phyloP scores from a whole-genome alignment of 2,329 filamentous ascomycete genomes.

The Neoascochyta sp. region DNA sequence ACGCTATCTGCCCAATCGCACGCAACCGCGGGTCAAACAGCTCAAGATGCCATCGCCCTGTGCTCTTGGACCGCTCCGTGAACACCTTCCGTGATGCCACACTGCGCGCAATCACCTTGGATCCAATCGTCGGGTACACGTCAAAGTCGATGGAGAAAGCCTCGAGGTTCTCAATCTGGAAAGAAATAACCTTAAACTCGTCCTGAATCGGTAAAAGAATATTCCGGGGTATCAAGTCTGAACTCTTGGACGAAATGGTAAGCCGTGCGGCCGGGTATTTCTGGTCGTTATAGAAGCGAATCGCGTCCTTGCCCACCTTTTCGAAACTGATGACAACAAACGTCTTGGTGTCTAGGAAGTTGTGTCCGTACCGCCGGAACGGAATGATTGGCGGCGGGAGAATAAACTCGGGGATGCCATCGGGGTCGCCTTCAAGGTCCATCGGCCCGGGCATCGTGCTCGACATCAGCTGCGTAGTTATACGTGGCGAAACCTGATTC shows the following conservation, averaged over 20 bases:
- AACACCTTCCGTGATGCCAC: constrained; percentile 88
- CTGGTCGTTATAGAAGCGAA: constrained; percentile 94
- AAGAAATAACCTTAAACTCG: constrained; percentile 87
- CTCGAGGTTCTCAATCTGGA: constrained; percentile 91
- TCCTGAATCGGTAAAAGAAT: constrained; percentile 94
- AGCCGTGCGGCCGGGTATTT: constrained; percentile 93
- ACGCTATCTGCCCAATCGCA: constrained; percentile 89
- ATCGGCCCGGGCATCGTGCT: constrained; percentile 39
- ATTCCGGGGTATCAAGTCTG: constrained; percentile 93
- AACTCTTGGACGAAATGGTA: constrained; percentile 94
- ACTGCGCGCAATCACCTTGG: constrained; percentile 94
- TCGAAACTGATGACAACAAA: constrained; percentile 92
- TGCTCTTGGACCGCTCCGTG: constrained; percentile 68
- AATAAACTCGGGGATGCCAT: constrained; percentile 87
- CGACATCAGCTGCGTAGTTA: constrained; percentile 34
- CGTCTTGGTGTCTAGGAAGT: constrained; percentile 96
- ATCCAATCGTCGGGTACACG: constrained; percentile 94
- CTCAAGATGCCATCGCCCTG: constrained; percentile 77
- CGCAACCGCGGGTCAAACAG: constrained; percentile 88
- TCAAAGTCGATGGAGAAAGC: constrained; percentile 95
- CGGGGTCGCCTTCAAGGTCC: constrained; percentile 67
- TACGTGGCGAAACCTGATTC: constrained; percentile 42
- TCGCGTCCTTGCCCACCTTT: constrained; percentile 65
- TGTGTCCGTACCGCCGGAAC: constrained; percentile 89
- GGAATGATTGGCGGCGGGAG: constrained; percentile 95